phyloP scores from a whole-genome alignment of 306 rosid genomes.

The Cucurbita moschata region DNA sequence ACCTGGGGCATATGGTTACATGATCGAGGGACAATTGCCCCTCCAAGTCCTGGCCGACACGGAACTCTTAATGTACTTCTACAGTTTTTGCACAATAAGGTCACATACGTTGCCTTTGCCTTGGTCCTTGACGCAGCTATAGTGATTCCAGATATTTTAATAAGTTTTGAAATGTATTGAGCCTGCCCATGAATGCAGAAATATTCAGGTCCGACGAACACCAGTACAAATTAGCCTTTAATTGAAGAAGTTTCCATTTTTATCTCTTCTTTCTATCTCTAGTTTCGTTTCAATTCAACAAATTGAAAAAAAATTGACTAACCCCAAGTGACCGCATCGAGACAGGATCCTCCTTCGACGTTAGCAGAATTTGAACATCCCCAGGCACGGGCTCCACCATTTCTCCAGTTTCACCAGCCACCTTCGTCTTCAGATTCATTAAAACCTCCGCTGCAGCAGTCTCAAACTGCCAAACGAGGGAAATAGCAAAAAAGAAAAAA shows the following conservation, averaged over 20 bases:
- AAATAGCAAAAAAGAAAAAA: too few relatives aligned
- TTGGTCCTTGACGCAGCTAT: conserved; percentile 95
- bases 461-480: conserved; percentile 43
- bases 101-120: conserved; percentile 95
- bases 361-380: conserved; percentile 80
- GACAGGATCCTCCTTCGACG: conserved; percentile 67
- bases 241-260: not conserved
- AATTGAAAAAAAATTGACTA: conserved; percentile 1
- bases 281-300: not conserved
- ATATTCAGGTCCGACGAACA: not conserved
- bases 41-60: conserved; percentile 94
- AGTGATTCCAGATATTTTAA: conserved; percentile 79
- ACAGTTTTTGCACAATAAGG: conserved; percentile 78
- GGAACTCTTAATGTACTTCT: conserved; percentile 65
- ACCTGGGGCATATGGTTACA: conserved; percentile 94
- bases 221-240: not conserved
- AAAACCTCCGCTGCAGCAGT: conserved; percentile 89
- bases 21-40: conserved; percentile 90
- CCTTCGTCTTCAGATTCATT: conserved; percentile 68
- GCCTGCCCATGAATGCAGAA: conserved; percentile 35
- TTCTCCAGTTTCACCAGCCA: conserved; percentile 64
- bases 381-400: conserved; percentile 76
- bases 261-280: not conserved
- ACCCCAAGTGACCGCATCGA: conserved; percentile 89
- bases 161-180: conserved; percentile 65